A percentile compares a stretch with the other conserved stretches of the same genome.
phyloP scores from a whole-genome alignment of 805 yeast species.

The Saccharomycopsis microspora region DNA sequence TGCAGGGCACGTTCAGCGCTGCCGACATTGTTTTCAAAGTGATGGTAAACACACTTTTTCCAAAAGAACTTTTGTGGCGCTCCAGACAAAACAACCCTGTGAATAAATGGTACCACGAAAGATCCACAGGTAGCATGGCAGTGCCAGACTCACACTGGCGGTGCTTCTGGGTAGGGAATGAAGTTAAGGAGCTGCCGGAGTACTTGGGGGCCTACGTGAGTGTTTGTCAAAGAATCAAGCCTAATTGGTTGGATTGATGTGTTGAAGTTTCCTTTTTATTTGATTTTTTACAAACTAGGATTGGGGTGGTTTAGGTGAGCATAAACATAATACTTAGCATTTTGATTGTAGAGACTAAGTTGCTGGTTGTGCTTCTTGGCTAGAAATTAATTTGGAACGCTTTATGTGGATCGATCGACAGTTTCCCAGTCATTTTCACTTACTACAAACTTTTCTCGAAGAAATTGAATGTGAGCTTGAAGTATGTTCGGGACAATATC shows the following conservation, averaged over 20 bases:
- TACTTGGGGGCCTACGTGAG: slow-evolving; percentile 6
- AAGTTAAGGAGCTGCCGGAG: slow-evolving; percentile 3
- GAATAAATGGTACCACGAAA: slow-evolving; percentile 94
- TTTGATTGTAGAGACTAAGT: too few relatives aligned
- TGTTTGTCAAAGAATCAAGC: slow-evolving; percentile 11
- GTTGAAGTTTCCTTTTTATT: too few relatives aligned
- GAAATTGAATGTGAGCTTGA: too few relatives aligned
- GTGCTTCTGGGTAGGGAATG: slow-evolving; percentile 16
- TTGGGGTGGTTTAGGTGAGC: too few relatives aligned
- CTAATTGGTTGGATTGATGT: slow-evolving; percentile 7
- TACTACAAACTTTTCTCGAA: too few relatives aligned
- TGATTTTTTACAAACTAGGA: too few relatives aligned
- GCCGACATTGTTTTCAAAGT: slow-evolving; percentile 89
- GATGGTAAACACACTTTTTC: slow-evolving; percentile 52
- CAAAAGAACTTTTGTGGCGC: slow-evolving; percentile 78
- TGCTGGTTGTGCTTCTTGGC: too few relatives aligned
- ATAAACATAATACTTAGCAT: too few relatives aligned
- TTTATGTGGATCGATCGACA: too few relatives aligned
- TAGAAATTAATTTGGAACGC: too few relatives aligned
- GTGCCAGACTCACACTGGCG: slow-evolving; percentile 13
- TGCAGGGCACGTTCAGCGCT: slow-evolving; percentile 87
- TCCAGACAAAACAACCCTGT: slow-evolving; percentile 82
- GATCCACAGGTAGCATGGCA: slow-evolving; percentile 60
- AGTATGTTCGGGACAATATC: too few relatives aligned
- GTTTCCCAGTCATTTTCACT: too few relatives aligned